Evolutionary conservation across 164 flowering plant genomes (phyloP).

Genomic region (Protea cynaroides): DNA sequence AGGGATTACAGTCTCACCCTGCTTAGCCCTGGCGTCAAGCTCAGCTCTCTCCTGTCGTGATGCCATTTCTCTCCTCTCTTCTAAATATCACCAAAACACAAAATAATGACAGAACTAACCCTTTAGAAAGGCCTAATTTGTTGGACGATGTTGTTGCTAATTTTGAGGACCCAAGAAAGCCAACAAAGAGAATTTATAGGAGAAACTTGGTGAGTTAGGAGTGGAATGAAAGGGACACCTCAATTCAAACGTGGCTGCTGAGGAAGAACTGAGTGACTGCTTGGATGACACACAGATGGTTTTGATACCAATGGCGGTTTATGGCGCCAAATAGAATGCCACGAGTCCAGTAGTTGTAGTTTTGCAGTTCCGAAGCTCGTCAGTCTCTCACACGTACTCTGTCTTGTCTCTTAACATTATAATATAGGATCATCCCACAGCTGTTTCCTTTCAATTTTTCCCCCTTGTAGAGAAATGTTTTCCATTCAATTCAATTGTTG

Average conservation of each 20-base stretch:
- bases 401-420: no score
- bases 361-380: no score
- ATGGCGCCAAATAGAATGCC: slow-evolving; percentile 16
- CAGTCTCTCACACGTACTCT: no score
- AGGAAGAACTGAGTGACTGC: not conserved
- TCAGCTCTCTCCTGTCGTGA: slow-evolving; percentile 31
- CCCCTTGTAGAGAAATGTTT: no score
- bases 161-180: not conserved
- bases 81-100: no score
- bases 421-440: no score
- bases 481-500: no score
- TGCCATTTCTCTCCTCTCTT: slow-evolving; percentile 28
- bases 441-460: no score
- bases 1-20: slow-evolving; percentile 74
- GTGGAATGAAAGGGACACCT: slow-evolving; percentile 11
- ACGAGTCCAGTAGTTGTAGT: slow-evolving; percentile 1
- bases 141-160: not conserved
- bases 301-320: no score
- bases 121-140: no score
- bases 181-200: not conserved
- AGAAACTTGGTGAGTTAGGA: not conserved
- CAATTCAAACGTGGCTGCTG: slow-evolving; percentile 18
- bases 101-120: not conserved
- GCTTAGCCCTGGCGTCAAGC: slow-evolving; percentile 61
- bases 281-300: slow-evolving; percentile 15